These are phyloP conservation scores for Rubia balearica DNA, from an alignment of 305 asterid genomes.

Conservation along the genomic window DNA sequence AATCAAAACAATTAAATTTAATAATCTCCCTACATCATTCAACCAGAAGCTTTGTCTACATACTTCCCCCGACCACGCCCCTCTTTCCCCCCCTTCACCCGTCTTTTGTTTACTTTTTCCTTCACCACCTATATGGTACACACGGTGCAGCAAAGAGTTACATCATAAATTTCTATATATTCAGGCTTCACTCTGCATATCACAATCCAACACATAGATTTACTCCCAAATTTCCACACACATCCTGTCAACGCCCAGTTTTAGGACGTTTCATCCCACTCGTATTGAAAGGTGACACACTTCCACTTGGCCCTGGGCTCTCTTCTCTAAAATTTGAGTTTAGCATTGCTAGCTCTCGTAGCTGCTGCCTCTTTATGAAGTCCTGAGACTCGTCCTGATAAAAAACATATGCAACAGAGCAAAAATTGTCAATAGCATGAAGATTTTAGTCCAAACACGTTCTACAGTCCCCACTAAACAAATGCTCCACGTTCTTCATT, in stretches of 20 bases:
- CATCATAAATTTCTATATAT: constrained; percentile 10
- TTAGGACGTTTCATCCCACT: constrained; percentile 97
- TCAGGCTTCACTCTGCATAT: constrained; percentile 13
- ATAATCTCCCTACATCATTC: neutral
- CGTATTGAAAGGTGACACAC: constrained; percentile 82
- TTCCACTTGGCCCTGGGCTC: constrained; percentile 78
- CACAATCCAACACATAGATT: constrained; percentile 8
- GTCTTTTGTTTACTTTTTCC: constrained; percentile 12
- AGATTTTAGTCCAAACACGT: neutral
- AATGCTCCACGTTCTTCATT: neutral
- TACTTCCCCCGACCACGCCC: neutral
- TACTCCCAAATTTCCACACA: constrained; percentile 15
- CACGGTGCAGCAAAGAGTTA: constrained; percentile 15
- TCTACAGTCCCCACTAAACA: neutral
- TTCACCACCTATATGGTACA: constrained; percentile 5
- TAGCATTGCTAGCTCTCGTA: constrained; percentile 88
- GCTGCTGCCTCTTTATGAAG: constrained; percentile 82
- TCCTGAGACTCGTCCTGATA: constrained; percentile 96
- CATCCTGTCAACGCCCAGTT: constrained; percentile 51
- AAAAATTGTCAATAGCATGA: neutral
- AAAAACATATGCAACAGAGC: neutral
- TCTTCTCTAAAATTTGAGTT: constrained; percentile 37
- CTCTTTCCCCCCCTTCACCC: constrained; percentile 7
- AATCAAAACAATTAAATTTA: neutral
- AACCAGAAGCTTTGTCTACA: neutral